Percentiles rank a stretch among this genome's conserved stretches.
These are phyloP conservation scores for Pseudocercospora musae DNA, from an alignment of 2,329 filamentous ascomycete genomes.

Conservation along the genomic window DNA sequence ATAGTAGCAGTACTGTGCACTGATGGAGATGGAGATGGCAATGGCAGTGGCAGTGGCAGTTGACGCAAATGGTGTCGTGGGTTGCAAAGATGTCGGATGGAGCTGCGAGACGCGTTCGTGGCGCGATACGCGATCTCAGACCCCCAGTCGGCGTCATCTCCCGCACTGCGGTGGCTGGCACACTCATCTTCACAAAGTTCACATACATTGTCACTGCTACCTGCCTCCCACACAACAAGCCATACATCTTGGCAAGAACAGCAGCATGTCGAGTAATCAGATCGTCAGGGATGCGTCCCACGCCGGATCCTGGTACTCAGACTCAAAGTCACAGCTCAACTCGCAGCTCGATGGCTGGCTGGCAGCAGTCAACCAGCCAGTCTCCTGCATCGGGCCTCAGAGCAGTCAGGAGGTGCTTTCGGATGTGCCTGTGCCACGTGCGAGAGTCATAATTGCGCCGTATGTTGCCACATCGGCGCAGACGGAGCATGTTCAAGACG, in stretches of 20 bases:
- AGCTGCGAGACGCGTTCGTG: neutral
- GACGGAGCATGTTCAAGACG: constrained; percentile 29
- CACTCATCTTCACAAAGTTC: neutral
- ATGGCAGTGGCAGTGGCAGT: neutral
- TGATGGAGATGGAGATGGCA: constrained; percentile 4
- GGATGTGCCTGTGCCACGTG: constrained; percentile 65
- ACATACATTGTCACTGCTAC: neutral
- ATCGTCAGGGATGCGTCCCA: constrained; percentile 62
- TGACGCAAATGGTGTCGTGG: neutral
- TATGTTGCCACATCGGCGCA: constrained; percentile 43
- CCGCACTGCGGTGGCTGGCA: neutral
- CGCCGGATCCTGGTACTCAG: constrained; percentile 84
- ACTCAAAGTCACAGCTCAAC: constrained; percentile 57
- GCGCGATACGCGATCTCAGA: neutral
- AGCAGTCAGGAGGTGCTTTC: constrained; percentile 38
- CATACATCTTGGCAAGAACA: neutral
- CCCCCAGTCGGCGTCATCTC: neutral
- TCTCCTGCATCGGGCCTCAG: constrained; percentile 58
- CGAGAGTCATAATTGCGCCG: constrained; percentile 89
- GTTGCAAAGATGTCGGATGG: neutral
- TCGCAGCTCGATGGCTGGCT: constrained; percentile 72
- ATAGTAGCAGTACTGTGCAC: neutral
- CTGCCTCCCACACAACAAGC: neutral
- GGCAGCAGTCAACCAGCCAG: constrained; percentile 62
- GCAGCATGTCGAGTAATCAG: constrained; percentile 30